Evolutionary conservation across 306 rosid species (phyloP), one percentile per base, ranked within the genome.

Genomic region (Inga leiocalycina): DNA sequence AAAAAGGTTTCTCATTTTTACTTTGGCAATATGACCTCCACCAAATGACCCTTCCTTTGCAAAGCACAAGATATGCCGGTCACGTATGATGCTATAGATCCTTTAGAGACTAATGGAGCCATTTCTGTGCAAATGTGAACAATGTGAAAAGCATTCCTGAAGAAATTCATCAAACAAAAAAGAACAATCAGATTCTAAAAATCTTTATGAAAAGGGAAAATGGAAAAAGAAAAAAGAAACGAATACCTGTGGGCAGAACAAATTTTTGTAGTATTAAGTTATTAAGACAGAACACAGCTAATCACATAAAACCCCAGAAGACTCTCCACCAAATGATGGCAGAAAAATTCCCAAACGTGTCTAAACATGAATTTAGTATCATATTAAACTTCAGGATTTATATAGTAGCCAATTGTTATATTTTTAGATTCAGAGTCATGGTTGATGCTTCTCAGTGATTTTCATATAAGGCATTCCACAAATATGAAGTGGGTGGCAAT

Each of bases 1-100:
- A 37, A 62, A 79, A 48, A 45, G 80, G 72, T 17, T 71, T 71
- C 49, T 71, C 74, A 62, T 81, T 8, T 80, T 91, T 94, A 94
- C 98, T 89, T 95, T 87, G 97, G 98, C 87, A 95, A 80, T 80
- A 95, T 93, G 81, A 93, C 95, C 91, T 95, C 98, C 85, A 90
- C 98, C 80, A 89, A 80, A 86, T 95, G 89, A 49, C 98, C 98
- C 87, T 89, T 90, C 89, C 93, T 90, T 86, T 95, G 98, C 71
- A 95, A 89, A 57, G 97, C 98, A 81, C 85, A 71, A 80, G 97
- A 93, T 87, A 93, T 86, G 82, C 98, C 95, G 3, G 95, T 95
- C 82, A 95, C 93, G 85, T 93, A 95, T 48, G 97, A 86, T 70
- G 94, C 97, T 84, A 89, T 74, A 52, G 97, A 85, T 88, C 98